Evolutionary conservation across 2,329 filamentous ascomycete species (phyloP), one percentile per base, ranked within the genome.

Genomic region (Scedosporium apiospermum): DNA sequence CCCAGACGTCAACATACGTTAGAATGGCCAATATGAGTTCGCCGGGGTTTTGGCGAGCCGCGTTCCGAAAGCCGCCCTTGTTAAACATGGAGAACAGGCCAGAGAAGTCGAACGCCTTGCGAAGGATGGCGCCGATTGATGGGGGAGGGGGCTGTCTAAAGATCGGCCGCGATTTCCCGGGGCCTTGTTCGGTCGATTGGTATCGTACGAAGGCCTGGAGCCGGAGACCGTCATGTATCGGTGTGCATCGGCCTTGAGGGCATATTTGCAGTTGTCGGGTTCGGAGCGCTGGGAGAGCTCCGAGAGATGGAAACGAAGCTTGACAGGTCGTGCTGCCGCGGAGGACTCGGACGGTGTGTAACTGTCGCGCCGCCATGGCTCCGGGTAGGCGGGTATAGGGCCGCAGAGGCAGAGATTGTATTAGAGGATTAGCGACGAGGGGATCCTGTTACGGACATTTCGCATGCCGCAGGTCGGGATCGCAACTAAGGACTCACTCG

Each of bases 11-110:
- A 41, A 64, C 76, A 53, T 72, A 80, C 78, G 78, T 67, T 10
- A 72, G 62, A n/a, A 80, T 65, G 1, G 76, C 77, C 23, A 78
- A 61, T 0, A 78, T 69, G 9, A 78, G 71, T 66, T 80, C 78
- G 38, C 75, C 75, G 2, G 78, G 78, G 64, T 74, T 79, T 62
- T 77, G 71, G 4, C 71, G 72, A 64, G 74, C 79, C 3, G 79
- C 68, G 2, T 64, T 69, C 38, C 70, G 72, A 44, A 80, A 67
- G 26, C 68, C 75, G 49, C 74, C 53, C 26, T 49, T 62, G 4
- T 53, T 27, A 23, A 58, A 27, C 18, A 21, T 14, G n/a, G 53
- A 41, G 6, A 58, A 62, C 21, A 49, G 6, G 26, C 38, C 23
- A 18, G 53, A 46, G 55, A 62, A 62, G 41, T 62, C 26, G 12